Conservation (phyloP, 768 basidiomycete species). For the Aureoboletus auriporus region DNA sequence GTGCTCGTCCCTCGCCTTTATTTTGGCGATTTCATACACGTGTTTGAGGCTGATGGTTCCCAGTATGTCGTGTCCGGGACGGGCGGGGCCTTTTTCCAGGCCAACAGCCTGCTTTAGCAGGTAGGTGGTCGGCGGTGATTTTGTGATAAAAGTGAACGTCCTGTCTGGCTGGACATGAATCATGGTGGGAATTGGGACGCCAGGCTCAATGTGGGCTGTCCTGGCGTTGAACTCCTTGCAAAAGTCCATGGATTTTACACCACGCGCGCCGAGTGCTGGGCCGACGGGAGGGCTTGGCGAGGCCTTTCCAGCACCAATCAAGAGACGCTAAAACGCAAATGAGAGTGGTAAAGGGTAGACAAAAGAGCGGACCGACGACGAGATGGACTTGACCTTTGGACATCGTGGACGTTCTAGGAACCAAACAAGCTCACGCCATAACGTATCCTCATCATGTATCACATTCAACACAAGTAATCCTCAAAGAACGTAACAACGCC, state of each 20-base stretch:
- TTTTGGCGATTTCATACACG: constrained; percentile 97
- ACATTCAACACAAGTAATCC: constrained; percentile 24
- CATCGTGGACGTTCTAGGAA: constrained; percentile 38
- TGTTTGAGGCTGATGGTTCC: constrained; percentile 93
- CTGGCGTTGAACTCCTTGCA: constrained; percentile 99
- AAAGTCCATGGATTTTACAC: constrained; percentile 99
- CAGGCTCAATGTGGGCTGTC: constrained; percentile 81
- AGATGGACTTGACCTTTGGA: constrained; percentile 71
- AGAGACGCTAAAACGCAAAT: constrained; percentile 55
- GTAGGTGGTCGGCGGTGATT: constrained; percentile 86
- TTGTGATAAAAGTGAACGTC: constrained; percentile 88
- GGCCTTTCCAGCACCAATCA: constrained; percentile 91
- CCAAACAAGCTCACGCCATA: constrained; percentile 20
- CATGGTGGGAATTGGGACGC: constrained; percentile 85
- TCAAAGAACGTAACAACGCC: constrained; percentile 37
- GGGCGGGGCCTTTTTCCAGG: constrained; percentile 85
- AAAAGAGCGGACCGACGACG: constrained; percentile 51
- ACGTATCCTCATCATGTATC: constrained; percentile 4
- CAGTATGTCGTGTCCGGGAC: constrained; percentile 71
- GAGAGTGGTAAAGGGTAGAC: constrained; percentile 6
- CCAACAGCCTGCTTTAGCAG: constrained; percentile 89
- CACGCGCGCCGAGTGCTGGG: constrained; percentile 94
- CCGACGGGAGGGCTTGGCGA: constrained; percentile 95
- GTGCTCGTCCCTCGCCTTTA: constrained; percentile 89
- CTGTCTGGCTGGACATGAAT: constrained; percentile 95